Evolutionary conservation across 805 yeast species (phyloP), one percentile per base, ranked within the genome.

Genomic region (Pichia gijzeniarum): DNA sequence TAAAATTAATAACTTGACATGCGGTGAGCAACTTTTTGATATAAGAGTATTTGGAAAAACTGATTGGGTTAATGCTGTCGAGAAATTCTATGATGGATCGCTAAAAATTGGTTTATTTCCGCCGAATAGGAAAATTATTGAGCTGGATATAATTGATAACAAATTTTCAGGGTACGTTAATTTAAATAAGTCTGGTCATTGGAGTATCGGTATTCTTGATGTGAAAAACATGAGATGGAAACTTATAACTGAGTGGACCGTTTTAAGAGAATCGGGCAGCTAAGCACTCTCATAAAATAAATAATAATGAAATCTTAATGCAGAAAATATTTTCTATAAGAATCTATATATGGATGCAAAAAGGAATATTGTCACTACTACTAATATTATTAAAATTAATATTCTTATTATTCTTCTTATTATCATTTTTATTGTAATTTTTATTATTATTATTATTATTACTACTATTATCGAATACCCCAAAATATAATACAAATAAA

Each of bases 171-270:
- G 76, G 48, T 60, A 73, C 35, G 67, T 84, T 20, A 74, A 75
- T 47, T 70, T 87, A 46, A 74, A 73, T 49, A 96, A 90, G 59
- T 61, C 66, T 1, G 99, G 99, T 2, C 61, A 73, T 16, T 93
- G 96, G 87, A 74, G 90, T 47, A 91, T 88, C 1, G 73, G 90
- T 39, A 87, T 87, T 0, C 76, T 84, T 34, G 82, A 87, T 9
- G 91, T 87, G 51, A 76, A 80, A 35, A 86, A 85, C 4, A 73
- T 73, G 44, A 81, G 88, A 44, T 86, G 95, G 87, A 83, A 88
- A 56, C 87, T 85, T 3, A 88, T 86, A 65, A 89, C 95, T 13
- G 96, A 89, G 63, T 91, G 99, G 99, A 69, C 70, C 28, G 44
- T 45, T 9, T 16, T 43, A 31, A 43, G 45, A 7, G 20, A 17